Conservation (phyloP, 2,329 filamentous ascomycete species). For the Pseudopithomyces chartarum region DNA sequence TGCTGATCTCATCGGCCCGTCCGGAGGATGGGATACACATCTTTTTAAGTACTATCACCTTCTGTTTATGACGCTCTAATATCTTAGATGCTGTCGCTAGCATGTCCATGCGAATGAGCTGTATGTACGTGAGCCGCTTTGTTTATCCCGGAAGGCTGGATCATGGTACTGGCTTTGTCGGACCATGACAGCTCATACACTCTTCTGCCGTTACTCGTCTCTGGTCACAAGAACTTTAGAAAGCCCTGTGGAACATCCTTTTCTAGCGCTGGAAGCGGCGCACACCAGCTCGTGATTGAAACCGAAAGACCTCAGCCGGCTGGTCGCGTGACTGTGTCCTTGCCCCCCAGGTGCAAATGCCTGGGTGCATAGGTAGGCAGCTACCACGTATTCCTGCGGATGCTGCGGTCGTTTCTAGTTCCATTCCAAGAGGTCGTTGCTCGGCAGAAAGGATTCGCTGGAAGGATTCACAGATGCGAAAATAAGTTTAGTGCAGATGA, state of each 20-base stretch:
- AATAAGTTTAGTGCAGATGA: neutral
- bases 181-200: neutral
- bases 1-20: neutral
- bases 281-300: neutral
- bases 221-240: too few relatives aligned
- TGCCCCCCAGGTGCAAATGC: too few relatives aligned
- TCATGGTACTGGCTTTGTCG: neutral
- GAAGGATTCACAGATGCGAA: neutral
- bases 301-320: neutral
- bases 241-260: neutral
- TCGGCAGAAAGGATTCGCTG: neutral
- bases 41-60: constrained; percentile 5
- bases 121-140: neutral
- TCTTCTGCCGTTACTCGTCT: too few relatives aligned
- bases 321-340: neutral
- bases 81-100: neutral
- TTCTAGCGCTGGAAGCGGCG: neutral
- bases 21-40: neutral
- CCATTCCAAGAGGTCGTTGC: neutral
- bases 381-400: neutral
- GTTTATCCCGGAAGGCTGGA: neutral
- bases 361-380: too few relatives aligned
- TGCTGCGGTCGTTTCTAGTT: neutral
- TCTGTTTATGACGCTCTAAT: constrained; percentile 1
- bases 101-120: neutral